Conservation (phyloP, 2,329 filamentous ascomycete genomes). For the Knoxdaviesia capensis region DNA sequence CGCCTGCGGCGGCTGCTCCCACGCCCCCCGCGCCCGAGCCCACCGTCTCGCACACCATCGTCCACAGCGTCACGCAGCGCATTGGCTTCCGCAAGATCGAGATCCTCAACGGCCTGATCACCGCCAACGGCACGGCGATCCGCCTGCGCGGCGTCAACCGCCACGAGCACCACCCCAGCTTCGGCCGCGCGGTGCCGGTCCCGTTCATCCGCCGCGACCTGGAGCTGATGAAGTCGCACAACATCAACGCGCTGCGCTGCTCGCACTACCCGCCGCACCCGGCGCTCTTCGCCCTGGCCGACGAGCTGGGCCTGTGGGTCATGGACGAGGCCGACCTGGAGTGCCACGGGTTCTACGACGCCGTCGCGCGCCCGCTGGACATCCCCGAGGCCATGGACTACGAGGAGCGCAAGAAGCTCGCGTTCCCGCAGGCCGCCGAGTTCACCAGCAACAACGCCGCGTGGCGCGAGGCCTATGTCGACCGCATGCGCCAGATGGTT, state of each 20-base stretch:
- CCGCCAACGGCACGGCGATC: slow-evolving; percentile 41
- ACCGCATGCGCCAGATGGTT: slow-evolving; percentile 43
- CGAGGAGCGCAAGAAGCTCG: slow-evolving; percentile 14
- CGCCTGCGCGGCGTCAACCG: slow-evolving; percentile 45
- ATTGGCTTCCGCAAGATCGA: slow-evolving; percentile 46
- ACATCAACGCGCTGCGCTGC: slow-evolving; percentile 50
- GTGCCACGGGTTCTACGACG: slow-evolving; percentile 30
- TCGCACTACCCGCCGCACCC: slow-evolving; percentile 49
- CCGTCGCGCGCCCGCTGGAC: slow-evolving; percentile 25
- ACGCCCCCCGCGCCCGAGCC: too few species aligned
- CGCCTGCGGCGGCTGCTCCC: too few species aligned
- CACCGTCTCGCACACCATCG: slow-evolving; percentile 13
- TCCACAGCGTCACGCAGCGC: slow-evolving; percentile 20
- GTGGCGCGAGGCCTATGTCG: slow-evolving; percentile 45
- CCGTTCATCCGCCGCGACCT: slow-evolving; percentile 42
- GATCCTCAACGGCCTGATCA: slow-evolving; percentile 36
- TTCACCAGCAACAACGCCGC: slow-evolving; percentile 40
- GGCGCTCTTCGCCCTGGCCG: slow-evolving; percentile 35
- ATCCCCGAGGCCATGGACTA: slow-evolving; percentile 27
- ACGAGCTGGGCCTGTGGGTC: slow-evolving; percentile 46
- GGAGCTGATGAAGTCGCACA: slow-evolving; percentile 47
- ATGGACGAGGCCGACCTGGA: slow-evolving; percentile 30
- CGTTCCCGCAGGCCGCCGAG: slow-evolving; percentile 30
- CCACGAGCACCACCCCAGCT: slow-evolving; percentile 48
- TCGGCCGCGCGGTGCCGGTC: slow-evolving; percentile 41